These are phyloP conservation scores for Epithele typhae DNA, from an alignment of 768 basidiomycete species.

Conservation along the genomic window DNA sequence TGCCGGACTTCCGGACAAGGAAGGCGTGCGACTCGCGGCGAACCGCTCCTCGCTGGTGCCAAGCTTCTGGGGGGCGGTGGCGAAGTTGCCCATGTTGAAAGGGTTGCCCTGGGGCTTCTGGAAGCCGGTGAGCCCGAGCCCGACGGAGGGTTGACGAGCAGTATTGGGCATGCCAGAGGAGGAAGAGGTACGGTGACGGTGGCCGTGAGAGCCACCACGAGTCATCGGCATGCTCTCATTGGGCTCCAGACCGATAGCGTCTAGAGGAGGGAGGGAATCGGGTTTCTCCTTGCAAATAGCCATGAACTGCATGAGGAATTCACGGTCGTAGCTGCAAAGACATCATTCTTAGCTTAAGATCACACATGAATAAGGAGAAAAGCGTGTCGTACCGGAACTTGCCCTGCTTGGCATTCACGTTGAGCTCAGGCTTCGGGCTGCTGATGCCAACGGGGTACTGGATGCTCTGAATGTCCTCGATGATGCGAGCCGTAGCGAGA, in stretches of 20 bases:
- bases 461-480: slow-evolving; percentile 75
- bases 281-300: slow-evolving; percentile 92
- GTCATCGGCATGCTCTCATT: slow-evolving; percentile 48
- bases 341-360: slow-evolving; percentile 2
- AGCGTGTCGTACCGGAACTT: slow-evolving; percentile 70
- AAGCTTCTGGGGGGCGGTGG: slow-evolving; percentile 50
- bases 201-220: slow-evolving; percentile 59
- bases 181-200: slow-evolving; percentile 51
- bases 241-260: slow-evolving; percentile 88
- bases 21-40: slow-evolving; percentile 50
- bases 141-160: slow-evolving; percentile 44
- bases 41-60: slow-evolving; percentile 69
- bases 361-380: not conserved
- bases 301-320: slow-evolving; percentile 98
- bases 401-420: slow-evolving; percentile 76
- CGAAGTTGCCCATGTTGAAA: slow-evolving; percentile 70
- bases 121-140: slow-evolving; percentile 38
- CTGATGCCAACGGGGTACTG: slow-evolving; percentile 79
- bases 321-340: slow-evolving; percentile 79
- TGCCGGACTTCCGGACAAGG: slow-evolving; percentile 47
- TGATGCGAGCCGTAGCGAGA: slow-evolving; percentile 77
- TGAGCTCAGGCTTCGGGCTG: slow-evolving; percentile 83
- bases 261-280: slow-evolving; percentile 81
- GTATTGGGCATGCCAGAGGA: slow-evolving; percentile 39
- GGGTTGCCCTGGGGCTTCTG: slow-evolving; percentile 30